Conservation (phyloP, 345 rosid genomes). For the Turritis glabra region DNA sequence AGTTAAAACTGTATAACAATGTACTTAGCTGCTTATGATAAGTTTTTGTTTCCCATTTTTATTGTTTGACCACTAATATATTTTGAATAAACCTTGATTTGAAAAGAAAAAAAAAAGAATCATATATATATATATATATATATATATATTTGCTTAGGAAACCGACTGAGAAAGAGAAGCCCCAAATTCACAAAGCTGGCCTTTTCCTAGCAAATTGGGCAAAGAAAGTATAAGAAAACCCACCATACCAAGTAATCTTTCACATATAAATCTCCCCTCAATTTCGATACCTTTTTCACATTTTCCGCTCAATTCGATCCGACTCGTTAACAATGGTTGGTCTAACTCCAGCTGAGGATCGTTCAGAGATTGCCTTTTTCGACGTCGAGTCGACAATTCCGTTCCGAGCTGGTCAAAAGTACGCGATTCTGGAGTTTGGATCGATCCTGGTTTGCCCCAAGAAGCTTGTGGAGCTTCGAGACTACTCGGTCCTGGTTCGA, state of each 20-base stretch:
- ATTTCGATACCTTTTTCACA: slow-evolving; percentile 1
- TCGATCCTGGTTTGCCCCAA: slow-evolving; percentile 80
- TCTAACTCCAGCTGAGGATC: slow-evolving; percentile 37
- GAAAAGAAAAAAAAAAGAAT: not conserved
- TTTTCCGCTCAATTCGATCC: not conserved
- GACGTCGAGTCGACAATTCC: slow-evolving; percentile 92
- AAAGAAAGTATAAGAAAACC: not conserved
- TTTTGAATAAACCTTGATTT: too few species aligned
- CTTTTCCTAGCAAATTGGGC: slow-evolving; percentile 3
- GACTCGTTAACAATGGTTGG: slow-evolving; percentile 26
- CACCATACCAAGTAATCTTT: slow-evolving; percentile 21
- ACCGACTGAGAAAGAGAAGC: not conserved
- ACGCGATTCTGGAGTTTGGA: slow-evolving; percentile 77
- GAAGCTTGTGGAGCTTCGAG: slow-evolving; percentile 65
- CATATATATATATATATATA: too few species aligned
- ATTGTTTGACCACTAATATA: too few species aligned
- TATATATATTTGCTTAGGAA: too few species aligned
- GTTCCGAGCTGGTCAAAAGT: slow-evolving; percentile 53
- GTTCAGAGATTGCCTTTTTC: slow-evolving; percentile 85
- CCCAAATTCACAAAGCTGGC: not conserved
- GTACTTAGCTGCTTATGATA: too few species aligned
- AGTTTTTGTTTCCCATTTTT: too few species aligned
- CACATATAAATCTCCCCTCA: not conserved
- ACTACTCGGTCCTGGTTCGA: slow-evolving; percentile 69
- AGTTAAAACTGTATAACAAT: too few species aligned